Conservation (phyloP, 2,329 filamentous ascomycete species). For the Alternaria conjuncta region DNA sequence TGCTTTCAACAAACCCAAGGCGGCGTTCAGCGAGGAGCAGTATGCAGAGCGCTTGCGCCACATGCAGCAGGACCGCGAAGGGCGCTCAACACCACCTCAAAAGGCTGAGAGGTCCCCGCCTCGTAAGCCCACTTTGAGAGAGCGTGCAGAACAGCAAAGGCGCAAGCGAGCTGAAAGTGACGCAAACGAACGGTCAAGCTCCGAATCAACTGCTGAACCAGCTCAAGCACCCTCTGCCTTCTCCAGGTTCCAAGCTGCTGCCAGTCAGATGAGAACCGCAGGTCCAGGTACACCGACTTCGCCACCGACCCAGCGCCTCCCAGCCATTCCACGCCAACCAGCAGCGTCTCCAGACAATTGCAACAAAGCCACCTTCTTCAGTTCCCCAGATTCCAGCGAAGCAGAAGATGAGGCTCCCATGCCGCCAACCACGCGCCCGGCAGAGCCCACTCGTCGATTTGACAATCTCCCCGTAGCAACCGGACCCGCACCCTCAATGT, state of each 20-base stretch:
- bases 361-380: conserved; percentile 36
- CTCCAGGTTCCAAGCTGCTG: conserved; percentile 56
- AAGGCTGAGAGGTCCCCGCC: conserved; percentile 29
- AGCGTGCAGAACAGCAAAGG: conserved; percentile 45
- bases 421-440: conserved; percentile 13
- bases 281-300: conserved; percentile 22
- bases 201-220: conserved; percentile 39
- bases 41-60: conserved; percentile 83
- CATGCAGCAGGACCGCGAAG: conserved; percentile 76
- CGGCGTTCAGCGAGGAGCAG: conserved; percentile 82
- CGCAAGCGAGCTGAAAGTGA: conserved; percentile 39
- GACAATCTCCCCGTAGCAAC: conserved; percentile 44
- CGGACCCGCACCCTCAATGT: conserved; percentile 42
- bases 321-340: conserved; percentile 11
- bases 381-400: conserved; percentile 40
- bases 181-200: conserved; percentile 29
- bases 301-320: conserved; percentile 15
- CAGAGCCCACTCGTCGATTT: conserved; percentile 36
- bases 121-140: conserved; percentile 37
- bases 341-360: conserved; percentile 24
- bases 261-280: conserved; percentile 51
- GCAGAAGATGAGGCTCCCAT: conserved; percentile 36
- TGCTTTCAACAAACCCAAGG: conserved; percentile 73
- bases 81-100: conserved; percentile 44
- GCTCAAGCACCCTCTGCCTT: conserved; percentile 47